Conservation (phyloP, 1,139 yeast species). For the Taiozyma sp. region DNA sequence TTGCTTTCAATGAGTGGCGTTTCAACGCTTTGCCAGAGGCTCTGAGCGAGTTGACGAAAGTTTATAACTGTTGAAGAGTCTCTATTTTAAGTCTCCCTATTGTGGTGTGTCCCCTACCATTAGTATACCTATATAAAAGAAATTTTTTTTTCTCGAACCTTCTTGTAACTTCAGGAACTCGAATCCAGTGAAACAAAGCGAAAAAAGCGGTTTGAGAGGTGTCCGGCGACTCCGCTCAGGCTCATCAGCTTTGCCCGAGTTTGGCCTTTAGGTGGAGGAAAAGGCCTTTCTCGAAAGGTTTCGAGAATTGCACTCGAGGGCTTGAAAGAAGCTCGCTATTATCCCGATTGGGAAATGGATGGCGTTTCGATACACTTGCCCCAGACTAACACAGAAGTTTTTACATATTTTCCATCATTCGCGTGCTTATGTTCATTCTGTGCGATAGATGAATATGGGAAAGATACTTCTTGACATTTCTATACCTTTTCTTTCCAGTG, state of each 20-base stretch:
- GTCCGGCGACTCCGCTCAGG: too few relatives aligned
- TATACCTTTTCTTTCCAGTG: slow-evolving; percentile 15
- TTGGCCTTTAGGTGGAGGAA: background rate
- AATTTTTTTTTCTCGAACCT: slow-evolving; percentile 2
- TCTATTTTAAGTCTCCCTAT: background rate
- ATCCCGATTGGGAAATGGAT: slow-evolving; percentile 12
- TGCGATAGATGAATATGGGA: slow-evolving; percentile 68
- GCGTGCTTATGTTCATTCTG: slow-evolving; percentile 36
- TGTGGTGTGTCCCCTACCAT: slow-evolving; percentile 3
- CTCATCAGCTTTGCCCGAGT: background rate
- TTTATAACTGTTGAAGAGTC: background rate
- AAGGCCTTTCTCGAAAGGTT: slow-evolving; percentile 11
- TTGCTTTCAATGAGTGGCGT: background rate
- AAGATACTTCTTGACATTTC: slow-evolving; percentile 75
- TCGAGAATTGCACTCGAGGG: slow-evolving; percentile 7
- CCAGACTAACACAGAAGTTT: slow-evolving; percentile 52
- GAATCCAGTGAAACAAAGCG: background rate
- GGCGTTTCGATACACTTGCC: slow-evolving; percentile 54
- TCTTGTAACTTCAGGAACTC: background rate
- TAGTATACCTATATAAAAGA: background rate
- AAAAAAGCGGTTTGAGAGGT: too few relatives aligned
- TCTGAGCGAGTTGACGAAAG: background rate
- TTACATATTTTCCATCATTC: slow-evolving; percentile 79
- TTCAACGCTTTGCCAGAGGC: background rate
- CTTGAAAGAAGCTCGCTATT: slow-evolving; percentile 8